Percentiles rank a stretch among this genome's conserved stretches.
Evolutionary conservation across 2,329 filamentous ascomycete genomes (phyloP).

Genomic region (Fusarium tuaranense): DNA sequence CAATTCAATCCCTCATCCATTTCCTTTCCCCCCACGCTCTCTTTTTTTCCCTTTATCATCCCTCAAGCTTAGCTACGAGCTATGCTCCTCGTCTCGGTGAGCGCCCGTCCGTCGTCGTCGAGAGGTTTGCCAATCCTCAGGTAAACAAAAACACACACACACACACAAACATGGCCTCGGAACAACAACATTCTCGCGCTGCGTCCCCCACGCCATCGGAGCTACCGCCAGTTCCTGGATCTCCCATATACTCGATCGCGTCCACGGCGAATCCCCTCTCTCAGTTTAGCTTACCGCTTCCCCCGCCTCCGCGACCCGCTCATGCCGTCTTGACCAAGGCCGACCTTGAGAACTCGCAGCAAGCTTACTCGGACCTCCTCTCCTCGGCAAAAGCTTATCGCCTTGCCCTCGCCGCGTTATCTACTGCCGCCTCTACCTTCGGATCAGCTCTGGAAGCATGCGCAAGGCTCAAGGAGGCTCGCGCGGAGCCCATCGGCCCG

Average conservation of each 20-base stretch:
- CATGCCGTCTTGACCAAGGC: slow-evolving; percentile 71
- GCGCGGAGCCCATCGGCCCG: slow-evolving; percentile 66
- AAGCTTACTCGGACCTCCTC: slow-evolving; percentile 72
- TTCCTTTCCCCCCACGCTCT: not conserved
- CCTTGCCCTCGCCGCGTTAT: slow-evolving; percentile 69
- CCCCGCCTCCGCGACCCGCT: slow-evolving; percentile 68
- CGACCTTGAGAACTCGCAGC: slow-evolving; percentile 72
- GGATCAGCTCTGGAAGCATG: slow-evolving; percentile 74
- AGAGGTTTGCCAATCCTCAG: slow-evolving; percentile 24
- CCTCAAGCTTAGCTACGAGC: slow-evolving; percentile 1
- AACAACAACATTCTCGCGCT: slow-evolving; percentile 47
- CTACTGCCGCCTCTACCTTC: slow-evolving; percentile 71
- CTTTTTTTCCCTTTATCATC: not conserved
- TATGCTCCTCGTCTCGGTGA: slow-evolving; percentile 19
- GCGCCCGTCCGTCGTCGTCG: slow-evolving; percentile 6
- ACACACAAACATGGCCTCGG: slow-evolving; percentile 48
- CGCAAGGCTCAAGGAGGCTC: slow-evolving; percentile 75
- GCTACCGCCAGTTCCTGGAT: slow-evolving; percentile 70
- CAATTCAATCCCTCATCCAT: slow-evolving; percentile 4
- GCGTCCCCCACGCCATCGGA: slow-evolving; percentile 66
- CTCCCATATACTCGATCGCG: slow-evolving; percentile 72
- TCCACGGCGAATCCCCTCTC: slow-evolving; percentile 72
- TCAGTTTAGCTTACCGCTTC: slow-evolving; percentile 68
- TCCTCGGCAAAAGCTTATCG: slow-evolving; percentile 73
- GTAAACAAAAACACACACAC: slow-evolving; percentile 14